Conservation (phyloP, 345 rosid genomes). For the Salix caprea region DNA sequence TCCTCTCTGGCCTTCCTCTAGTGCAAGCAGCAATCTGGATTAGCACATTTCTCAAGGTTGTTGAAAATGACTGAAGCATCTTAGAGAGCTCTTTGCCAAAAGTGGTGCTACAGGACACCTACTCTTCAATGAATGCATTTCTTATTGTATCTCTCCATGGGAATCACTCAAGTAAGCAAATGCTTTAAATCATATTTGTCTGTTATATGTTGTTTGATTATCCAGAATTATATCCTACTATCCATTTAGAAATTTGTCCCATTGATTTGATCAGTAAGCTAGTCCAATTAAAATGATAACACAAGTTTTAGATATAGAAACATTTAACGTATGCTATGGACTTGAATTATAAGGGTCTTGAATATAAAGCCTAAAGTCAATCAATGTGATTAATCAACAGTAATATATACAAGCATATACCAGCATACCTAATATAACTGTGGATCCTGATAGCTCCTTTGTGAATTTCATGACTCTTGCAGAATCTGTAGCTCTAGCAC, state of each 20-base stretch:
- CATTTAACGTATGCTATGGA: background rate
- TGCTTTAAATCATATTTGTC: background rate
- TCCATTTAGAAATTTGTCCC: background rate
- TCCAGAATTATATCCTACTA: background rate
- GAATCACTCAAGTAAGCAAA: background rate
- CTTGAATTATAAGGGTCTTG: background rate
- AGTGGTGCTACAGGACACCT: background rate
- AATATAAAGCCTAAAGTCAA: background rate
- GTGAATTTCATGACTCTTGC: slow-evolving; percentile 86
- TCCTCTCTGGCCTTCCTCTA: background rate
- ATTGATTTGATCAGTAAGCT: background rate
- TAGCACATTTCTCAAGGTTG: background rate
- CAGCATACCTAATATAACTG: slow-evolving; percentile 67
- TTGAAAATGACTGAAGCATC: background rate
- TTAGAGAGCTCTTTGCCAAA: background rate
- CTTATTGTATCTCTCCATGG: background rate
- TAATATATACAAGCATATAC: background rate
- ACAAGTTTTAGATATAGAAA: background rate
- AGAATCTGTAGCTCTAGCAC: slow-evolving; percentile 81
- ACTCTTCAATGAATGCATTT: background rate
- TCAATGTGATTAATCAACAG: background rate
- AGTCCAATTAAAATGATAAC: background rate
- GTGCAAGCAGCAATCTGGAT: background rate
- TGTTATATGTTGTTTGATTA: background rate
- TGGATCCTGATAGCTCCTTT: slow-evolving; percentile 67